Conservation (phyloP, 164 flowering plant genomes). For the Euptelea pleiosperma region DNA sequence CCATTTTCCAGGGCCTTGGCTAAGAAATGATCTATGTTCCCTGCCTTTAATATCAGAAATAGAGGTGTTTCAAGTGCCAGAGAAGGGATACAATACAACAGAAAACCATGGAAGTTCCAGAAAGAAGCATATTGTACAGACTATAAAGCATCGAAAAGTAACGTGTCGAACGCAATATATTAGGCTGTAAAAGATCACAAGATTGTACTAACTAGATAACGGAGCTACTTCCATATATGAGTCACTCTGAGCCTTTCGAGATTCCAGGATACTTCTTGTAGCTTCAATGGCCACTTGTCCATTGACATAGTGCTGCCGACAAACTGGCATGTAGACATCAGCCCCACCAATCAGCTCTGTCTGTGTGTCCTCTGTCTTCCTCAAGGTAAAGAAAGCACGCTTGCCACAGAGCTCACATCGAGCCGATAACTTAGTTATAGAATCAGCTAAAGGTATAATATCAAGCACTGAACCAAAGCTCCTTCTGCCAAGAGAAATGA, state of each 20-base stretch:
- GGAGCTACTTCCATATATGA: slow-evolving; percentile 32
- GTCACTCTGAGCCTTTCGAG: slow-evolving; percentile 18
- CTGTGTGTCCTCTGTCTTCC: slow-evolving; percentile 64
- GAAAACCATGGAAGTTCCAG: too few species aligned
- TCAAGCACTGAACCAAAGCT: slow-evolving; percentile 91
- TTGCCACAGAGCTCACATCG: slow-evolving; percentile 88
- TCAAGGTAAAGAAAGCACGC: slow-evolving; percentile 72
- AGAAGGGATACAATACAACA: too few species aligned
- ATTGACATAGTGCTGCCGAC: slow-evolving; percentile 77
- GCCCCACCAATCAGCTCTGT: slow-evolving; percentile 86
- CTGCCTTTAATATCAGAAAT: too few species aligned
- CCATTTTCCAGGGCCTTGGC: too few species aligned
- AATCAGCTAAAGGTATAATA: slow-evolving; percentile 79
- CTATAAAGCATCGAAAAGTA: too few species aligned
- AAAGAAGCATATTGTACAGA: too few species aligned
- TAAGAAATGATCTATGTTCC: too few species aligned
- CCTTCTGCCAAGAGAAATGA: slow-evolving; percentile 45
- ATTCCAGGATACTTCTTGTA: slow-evolving; percentile 34
- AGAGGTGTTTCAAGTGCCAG: too few species aligned
- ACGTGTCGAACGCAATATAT: too few species aligned
- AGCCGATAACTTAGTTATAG: slow-evolving; percentile 83
- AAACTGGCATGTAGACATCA: slow-evolving; percentile 93
- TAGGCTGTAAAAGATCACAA: too few species aligned
- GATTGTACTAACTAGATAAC: slow-evolving; percentile 22
- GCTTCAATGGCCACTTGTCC: slow-evolving; percentile 57